These are phyloP conservation scores for Podaxis sp. DNA, from an alignment of 768 basidiomycete genomes.

Conservation along the genomic window DNA sequence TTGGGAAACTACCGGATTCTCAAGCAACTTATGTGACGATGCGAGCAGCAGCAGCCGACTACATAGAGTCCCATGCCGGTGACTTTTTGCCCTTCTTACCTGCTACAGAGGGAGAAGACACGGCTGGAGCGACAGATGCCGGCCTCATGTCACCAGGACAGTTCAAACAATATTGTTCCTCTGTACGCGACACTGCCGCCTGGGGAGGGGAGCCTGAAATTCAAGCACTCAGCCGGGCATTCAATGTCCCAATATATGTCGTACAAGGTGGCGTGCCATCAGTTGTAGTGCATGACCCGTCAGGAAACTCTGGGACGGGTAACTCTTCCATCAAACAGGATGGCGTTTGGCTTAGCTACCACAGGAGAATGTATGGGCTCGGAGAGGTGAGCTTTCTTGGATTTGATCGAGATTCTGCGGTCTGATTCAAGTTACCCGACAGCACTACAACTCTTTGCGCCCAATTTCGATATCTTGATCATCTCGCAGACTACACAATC, in stretches of 20 bases:
- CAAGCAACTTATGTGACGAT: constrained; percentile 60
- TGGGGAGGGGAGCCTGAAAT: constrained; percentile 99
- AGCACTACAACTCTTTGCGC: constrained; percentile 90
- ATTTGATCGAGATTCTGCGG: neutral
- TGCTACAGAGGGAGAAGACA: constrained; percentile 68
- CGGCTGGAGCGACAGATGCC: constrained; percentile 54
- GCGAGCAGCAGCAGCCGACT: constrained; percentile 72
- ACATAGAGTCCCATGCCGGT: constrained; percentile 78
- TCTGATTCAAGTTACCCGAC: constrained; percentile 15
- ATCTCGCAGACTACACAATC: constrained; percentile 5
- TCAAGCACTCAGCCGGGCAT: constrained; percentile 79
- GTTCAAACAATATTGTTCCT: constrained; percentile 73
- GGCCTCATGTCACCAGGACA: constrained; percentile 70
- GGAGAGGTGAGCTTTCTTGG: constrained; percentile 70
- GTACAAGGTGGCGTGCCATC: constrained; percentile 80
- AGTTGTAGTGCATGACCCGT: constrained; percentile 79
- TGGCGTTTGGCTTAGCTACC: constrained; percentile 81
- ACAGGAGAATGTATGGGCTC: constrained; percentile 90
- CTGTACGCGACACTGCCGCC: constrained; percentile 77
- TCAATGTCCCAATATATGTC: constrained; percentile 84
- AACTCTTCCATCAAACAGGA: constrained; percentile 29
- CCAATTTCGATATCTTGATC: constrained; percentile 37
- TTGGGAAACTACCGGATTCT: constrained; percentile 58
- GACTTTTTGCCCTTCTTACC: constrained; percentile 95
- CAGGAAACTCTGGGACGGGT: constrained; percentile 27